Evolutionary conservation across 1,139 yeast species (phyloP), one percentile per base, ranked within the genome.

Genomic region (Debaryomyces singareniensis): DNA sequence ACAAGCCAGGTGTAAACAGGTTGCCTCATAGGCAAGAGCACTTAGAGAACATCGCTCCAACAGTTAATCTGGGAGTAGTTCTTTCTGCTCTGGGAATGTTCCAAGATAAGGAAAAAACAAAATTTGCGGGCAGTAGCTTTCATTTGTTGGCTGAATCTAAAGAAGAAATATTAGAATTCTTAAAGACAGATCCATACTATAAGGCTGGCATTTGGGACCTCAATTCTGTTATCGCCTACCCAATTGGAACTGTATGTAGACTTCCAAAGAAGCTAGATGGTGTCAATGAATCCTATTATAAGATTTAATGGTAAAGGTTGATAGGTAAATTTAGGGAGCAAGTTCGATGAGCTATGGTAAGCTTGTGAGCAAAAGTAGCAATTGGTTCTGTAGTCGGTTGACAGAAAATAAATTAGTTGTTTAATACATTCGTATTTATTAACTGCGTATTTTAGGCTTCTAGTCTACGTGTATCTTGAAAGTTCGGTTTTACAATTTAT

Each of bases 181-280:
- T 84, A 48, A 71, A 77, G 46, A 49, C 60, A 34, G 95, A 84
- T 49, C 53, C 76, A 22, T 84, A 78, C 54, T 72, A 74, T 40
- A 63, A 61, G 40, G 62, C 67, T 18, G 91, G 87, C 0, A 71
- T 84, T 35, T 84, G 95, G 95, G 93, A 84, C 50, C 49, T 82
- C 37, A 74, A 76, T 26, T 70, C 66, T 33, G 79, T 74, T 15
- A 49, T 75, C 40, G 72, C 82, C 29, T 64, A 72, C 45, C 89
- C 89, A 5, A 44, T 56, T 26, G 59, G 59, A 22, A 37, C 53
- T 42, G 78, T 77, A 15, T 45, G 44, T 22, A 47, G 59, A 37
- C 39, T 45, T 25, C 58, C 61, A 10, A 48, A 48, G 37, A 45
- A 43, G 25, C 34, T 55, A 38, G 48, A 43, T 22, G 59, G 58